phyloP scores from a whole-genome alignment of 345 rosid species.

The Pistacia vera region DNA sequence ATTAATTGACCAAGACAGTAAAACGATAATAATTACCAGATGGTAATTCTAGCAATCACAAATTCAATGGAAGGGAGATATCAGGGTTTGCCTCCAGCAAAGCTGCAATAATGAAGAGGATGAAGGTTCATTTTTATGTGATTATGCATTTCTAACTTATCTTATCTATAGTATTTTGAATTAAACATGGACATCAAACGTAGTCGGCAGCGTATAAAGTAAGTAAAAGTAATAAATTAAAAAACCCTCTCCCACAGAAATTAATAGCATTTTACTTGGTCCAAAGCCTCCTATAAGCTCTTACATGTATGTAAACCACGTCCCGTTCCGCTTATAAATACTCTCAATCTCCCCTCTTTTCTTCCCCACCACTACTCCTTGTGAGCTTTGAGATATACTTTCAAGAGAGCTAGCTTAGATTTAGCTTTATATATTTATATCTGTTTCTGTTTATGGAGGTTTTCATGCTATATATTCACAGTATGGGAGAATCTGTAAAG shows the following conservation, averaged over 20 bases:
- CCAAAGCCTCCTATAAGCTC: neutral
- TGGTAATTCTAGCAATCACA: no score
- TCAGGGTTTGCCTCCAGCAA: no score
- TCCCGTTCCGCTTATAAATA: conserved; percentile 36
- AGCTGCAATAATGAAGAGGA: no score
- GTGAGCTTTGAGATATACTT: conserved; percentile 12
- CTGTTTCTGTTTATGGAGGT: neutral
- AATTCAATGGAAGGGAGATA: no score
- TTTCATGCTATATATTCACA: neutral
- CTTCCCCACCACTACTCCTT: conserved; percentile 18
- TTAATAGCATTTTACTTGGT: neutral
- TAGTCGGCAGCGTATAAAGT: conserved; percentile 24
- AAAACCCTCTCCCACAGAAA: conserved; percentile 24
- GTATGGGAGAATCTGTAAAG: conserved; percentile 56
- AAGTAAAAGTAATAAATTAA: neutral
- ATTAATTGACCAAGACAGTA: no score
- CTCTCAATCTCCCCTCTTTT: conserved; percentile 2
- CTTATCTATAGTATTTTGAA: no score
- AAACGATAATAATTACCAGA: no score
- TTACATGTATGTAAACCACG: conserved; percentile 6
- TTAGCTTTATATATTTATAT: neutral
- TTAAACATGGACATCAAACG: neutral
- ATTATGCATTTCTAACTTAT: no score
- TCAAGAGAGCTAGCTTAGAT: neutral
- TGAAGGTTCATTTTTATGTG: no score